phyloP scores from a whole-genome alignment of 2,329 filamentous ascomycete species.

The Aspergillus sp. region DNA sequence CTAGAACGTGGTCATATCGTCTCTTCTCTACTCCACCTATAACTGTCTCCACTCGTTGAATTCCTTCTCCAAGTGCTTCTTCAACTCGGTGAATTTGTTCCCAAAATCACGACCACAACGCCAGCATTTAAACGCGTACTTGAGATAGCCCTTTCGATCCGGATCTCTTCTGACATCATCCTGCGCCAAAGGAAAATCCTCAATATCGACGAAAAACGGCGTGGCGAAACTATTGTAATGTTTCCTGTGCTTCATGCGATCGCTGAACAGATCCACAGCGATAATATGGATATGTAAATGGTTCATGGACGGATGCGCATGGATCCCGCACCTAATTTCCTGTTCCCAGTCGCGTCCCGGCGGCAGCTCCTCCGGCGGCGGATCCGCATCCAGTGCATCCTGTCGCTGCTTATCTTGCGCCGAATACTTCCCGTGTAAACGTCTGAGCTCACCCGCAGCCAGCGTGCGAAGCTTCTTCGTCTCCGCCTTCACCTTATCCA shows the following conservation, averaged over 20 bases:
- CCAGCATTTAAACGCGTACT: slow-evolving; percentile 75
- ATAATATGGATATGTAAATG: slow-evolving; percentile 90
- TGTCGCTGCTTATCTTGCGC: slow-evolving; percentile 62
- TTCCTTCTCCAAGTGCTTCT: slow-evolving; percentile 72
- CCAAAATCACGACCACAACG: slow-evolving; percentile 73
- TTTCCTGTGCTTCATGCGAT: slow-evolving; percentile 71
- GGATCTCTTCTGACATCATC: slow-evolving; percentile 65
- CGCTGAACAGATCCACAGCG: slow-evolving; percentile 73
- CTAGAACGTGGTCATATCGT: not conserved
- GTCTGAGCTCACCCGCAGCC: slow-evolving; percentile 72
- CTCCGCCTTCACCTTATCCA: slow-evolving; percentile 62
- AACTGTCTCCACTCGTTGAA: slow-evolving; percentile 72
- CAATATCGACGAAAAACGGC: slow-evolving; percentile 74
- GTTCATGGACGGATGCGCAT: slow-evolving; percentile 86
- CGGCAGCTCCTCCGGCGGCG: slow-evolving; percentile 56
- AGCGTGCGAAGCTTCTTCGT: slow-evolving; percentile 60
- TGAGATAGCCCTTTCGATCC: slow-evolving; percentile 58
- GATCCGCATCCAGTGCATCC: slow-evolving; percentile 61
- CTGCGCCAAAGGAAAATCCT: slow-evolving; percentile 71
- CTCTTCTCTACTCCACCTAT: slow-evolving; percentile 37
- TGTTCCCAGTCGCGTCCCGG: slow-evolving; percentile 73
- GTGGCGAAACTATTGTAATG: slow-evolving; percentile 94
- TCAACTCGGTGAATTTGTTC: slow-evolving; percentile 71
- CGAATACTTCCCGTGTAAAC: slow-evolving; percentile 65
- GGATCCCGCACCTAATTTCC: slow-evolving; percentile 76